Evolutionary conservation across 2,329 filamentous ascomycete species (phyloP), one percentile per base, ranked within the genome.

Genomic region (Colletotrichum scovillei): DNA sequence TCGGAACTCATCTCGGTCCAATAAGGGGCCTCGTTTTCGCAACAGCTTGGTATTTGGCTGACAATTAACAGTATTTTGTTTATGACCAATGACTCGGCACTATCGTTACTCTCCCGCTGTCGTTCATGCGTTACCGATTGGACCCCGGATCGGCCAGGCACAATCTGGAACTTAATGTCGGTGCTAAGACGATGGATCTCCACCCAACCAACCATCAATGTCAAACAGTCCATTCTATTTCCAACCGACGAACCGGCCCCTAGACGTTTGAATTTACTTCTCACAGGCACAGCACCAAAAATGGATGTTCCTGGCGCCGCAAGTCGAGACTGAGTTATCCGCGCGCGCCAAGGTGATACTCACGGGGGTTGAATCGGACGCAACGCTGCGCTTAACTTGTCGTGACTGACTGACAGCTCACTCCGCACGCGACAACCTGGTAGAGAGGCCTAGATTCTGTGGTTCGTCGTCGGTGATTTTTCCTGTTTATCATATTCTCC

Each of bases 171-270:
- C 70, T 72, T 72, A 69, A 64, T 32, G 55, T 64, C 16, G 24
- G 32, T 42, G 28, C 42, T 69, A 73, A 69, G 70, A n/a, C 59
- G 19, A 59, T 55, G 53, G 22, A 7, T 11, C n/a, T 46, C 42
- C 66, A 22, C 22, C 30, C 49, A 32, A 46, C 30, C 59, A 35
- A 26, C 24, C 32, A 55, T 73, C 24, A 69, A 73, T 19, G 49
- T 55, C 70, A 64, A 63, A 73, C 70, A 22, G 14, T 35, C 9
- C 16, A 53, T 69, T 69, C 59, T 73, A 73, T 65, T 65, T 38
- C 59, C 35, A 64, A 69, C 66, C 24, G 22, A 9, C 46, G 1
- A 52, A 28, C 32, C 35, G 56, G 63, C 35, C 24, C 5, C 19
- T 16, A 49, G 38, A 63, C 52, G 53, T 69, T 22, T 59, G 58